Base-by-base conservation (phyloP, 2,329 filamentous ascomycete species). In the Cordyceps cateniannulata region DNA sequence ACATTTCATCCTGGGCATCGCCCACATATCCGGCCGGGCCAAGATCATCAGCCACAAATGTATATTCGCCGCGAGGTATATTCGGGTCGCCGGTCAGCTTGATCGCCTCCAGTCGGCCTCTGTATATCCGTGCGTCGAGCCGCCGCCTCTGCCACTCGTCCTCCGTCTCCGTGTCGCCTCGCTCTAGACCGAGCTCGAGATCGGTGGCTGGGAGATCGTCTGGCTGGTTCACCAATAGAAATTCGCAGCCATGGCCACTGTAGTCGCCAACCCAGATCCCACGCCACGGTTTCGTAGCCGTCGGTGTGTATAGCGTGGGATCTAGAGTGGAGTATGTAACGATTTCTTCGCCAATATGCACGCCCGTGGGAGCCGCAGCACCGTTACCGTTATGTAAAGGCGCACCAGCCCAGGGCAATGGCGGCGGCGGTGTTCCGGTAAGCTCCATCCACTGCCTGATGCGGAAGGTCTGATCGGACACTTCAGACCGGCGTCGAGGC, bases 251-350 rank as follows among this genome's bases (percentile, higher is more conserved):
- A 67, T 98, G 93, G 0, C 85, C 86, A 27, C 86, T 88, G 69
- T 96, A 97, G 71, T 97, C 93, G 0, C 93, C 93, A 18, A 92
- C 88, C 89, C 91, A 98, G 32, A 99, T 91, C 0, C 93, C 93
- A 64, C 91, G 86, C 78, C 87, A 97, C 0, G 92, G 93, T 70
- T 92, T 93, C 59, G 86, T 80, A 10, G 76, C 71, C 0, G 92
- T 96, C 0, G 93, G 91, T 0, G 86, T 95, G 70, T 96, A 97
- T n/a, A 88, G 74, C 3, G 76, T 76, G 3, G 86, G 83, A 48
- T 91, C 85, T 1, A 98, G 77, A 0, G 92, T 96, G 8, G 84
- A 78, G 64, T 83, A 88, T 0, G 89, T 91, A 67, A 85, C 73
- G 45, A 85, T 67, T 60, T 81, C 77, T 66, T 85, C 81, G 29